Percentiles rank a stretch among this genome's conserved stretches.
Evolutionary conservation across 176 grass and related monocot species (phyloP).

Genomic region (Hsuehochloa calcarea): DNA sequence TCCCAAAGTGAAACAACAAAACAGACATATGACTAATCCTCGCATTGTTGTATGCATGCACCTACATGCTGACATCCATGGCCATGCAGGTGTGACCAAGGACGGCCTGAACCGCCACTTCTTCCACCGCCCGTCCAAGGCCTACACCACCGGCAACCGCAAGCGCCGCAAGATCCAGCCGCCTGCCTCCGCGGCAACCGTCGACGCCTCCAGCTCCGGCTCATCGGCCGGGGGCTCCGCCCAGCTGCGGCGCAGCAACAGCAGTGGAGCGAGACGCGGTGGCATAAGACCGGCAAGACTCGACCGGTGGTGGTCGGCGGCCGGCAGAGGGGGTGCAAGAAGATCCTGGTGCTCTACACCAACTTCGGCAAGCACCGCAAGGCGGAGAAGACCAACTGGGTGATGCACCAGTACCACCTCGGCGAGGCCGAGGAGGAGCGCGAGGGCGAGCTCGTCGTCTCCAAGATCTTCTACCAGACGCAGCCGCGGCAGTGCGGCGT

Average conservation of each 20-base stretch:
- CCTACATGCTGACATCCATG: conserved; percentile 19
- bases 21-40: conserved; percentile 16
- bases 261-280: conserved; percentile 72
- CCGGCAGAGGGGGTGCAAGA: conserved; percentile 81
- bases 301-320: conserved; percentile 61
- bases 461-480: conserved; percentile 98
- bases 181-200: background rate
- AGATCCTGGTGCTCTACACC: conserved; percentile 94
- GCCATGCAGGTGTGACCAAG: conserved; percentile 69
- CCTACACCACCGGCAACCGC: conserved; percentile 92
- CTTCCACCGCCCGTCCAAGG: conserved; percentile 92
- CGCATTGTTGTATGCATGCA: background rate
- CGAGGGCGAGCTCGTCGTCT: conserved; percentile 90
- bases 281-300: conserved; percentile 99
- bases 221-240: background rate
- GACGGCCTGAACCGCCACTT: conserved; percentile 88
- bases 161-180: conserved; percentile 88
- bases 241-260: background rate
- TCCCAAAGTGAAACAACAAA: conserved; percentile 34
- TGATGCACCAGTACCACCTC: conserved; percentile 99
- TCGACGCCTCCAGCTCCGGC: background rate
- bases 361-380: conserved; percentile 83
- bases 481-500: conserved; percentile 72
- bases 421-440: conserved; percentile 71
- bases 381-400: conserved; percentile 94